Evolutionary conservation across 192 early-diverging fungal genomes (phyloP).

Genomic region (Chytriomyces sp.): DNA sequence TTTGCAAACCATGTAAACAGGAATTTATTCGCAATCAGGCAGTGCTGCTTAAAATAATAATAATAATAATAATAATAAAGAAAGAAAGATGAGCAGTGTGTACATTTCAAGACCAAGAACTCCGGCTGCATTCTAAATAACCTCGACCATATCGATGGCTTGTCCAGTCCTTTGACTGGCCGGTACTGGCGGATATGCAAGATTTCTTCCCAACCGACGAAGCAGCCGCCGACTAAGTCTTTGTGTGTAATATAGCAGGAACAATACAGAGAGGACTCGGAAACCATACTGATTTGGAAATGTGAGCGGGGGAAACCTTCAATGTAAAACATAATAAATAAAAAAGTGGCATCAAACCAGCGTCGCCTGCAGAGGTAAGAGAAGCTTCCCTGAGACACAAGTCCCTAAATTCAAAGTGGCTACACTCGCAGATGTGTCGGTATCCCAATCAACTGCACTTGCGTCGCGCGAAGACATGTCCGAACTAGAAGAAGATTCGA

Average conservation of each 20-base stretch:
- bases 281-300: neutral
- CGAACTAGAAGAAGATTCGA: neutral
- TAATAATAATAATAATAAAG: no score
- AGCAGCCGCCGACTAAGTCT: neutral
- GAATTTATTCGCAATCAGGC: no score
- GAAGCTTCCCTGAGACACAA: neutral
- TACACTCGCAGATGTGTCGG: neutral
- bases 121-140: no score
- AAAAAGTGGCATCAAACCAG: neutral
- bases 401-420: neutral
- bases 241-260: neutral
- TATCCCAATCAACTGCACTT: neutral
- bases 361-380: neutral
- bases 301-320: neutral
- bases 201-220: neutral
- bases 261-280: neutral
- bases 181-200: neutral
- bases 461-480: neutral
- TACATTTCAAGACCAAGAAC: no score
- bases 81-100: no score
- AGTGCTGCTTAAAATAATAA: no score
- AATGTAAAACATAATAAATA: neutral
- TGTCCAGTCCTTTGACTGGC: no score
- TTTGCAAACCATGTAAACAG: no score
- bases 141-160: no score